Base-by-base conservation (phyloP, 2,329 filamentous ascomycete genomes). In the Aspergillus melleus region DNA sequence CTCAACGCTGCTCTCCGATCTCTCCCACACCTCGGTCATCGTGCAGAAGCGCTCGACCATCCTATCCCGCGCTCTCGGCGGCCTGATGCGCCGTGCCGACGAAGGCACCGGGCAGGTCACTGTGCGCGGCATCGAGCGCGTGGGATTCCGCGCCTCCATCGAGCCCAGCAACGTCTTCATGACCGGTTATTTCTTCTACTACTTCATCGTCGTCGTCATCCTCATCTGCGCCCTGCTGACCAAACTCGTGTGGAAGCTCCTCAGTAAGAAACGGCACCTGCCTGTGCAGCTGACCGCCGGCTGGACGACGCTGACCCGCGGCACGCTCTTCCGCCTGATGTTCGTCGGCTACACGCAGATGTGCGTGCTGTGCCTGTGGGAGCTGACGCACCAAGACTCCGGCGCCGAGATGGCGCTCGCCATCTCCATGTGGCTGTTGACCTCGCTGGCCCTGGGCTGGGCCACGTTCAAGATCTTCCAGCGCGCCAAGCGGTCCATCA, bases 261-360 rank as follows among this genome's bases (percentile, higher is more conserved):
- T 85, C 62, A 86, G 87, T 68, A 90, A 86, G 83, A 91, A 96
- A 80, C 90, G 91, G 77, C 81, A 82, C 55, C 89, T 96, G 73
- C 92, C 90, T 14, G 36, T 42, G 16, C 36, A 42, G 68, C 96
- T 96, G 76, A 82, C 89, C 65, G 92, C 44, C 44, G 44, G 44
- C 66, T 97, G 94, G 92, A 87, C 88, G 63, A 92, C 92, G n/a
- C 89, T 96, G 3, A 84, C 96, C 71, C 96, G 96, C 81, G 93
- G 93, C 55, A 95, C 97, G 67, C 83, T 97, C 64, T 96, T 95
- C 84, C 90, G 94, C 64, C 84, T 96, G 68, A 86, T 92, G 46
- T 84, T 97, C 39, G 93, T 97, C 69, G 92, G 92, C 62, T 96
- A 92, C 79, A 91, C 93, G 16, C 91, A 95, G 73, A 92, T 97